phyloP scores from a whole-genome alignment of 768 basidiomycete genomes.

The Cystobasidium ongulense region DNA sequence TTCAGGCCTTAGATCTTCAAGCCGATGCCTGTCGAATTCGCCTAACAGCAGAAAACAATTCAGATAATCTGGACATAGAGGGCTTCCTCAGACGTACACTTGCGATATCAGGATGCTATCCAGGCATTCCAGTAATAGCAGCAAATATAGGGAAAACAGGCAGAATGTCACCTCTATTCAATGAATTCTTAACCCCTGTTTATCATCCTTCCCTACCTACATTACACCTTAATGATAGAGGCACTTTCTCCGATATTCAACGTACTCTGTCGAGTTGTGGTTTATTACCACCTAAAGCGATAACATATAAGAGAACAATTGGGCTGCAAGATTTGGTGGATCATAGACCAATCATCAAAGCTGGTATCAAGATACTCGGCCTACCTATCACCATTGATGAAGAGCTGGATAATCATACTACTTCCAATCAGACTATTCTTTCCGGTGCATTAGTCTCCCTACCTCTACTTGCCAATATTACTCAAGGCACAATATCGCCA shows the following conservation, averaged over 20 bases:
- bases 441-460: constrained; percentile 9
- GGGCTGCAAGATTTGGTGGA: neutral
- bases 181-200: constrained; percentile 75
- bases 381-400: constrained; percentile 35
- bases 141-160: constrained; percentile 84
- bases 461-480: neutral
- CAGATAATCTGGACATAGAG: neutral
- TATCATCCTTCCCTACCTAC: constrained; percentile 76
- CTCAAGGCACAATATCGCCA: constrained; percentile 30
- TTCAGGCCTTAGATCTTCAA: constrained; percentile 57
- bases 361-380: constrained; percentile 32
- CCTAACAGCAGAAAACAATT: neutral
- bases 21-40: constrained; percentile 48
- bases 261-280: constrained; percentile 70
- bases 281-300: constrained; percentile 34
- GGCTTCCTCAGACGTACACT: neutral
- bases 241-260: constrained; percentile 79
- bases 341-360: neutral
- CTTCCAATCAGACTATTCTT: neutral
- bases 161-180: constrained; percentile 78
- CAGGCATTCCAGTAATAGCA: constrained; percentile 64
- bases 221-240: constrained; percentile 82
- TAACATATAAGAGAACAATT: neutral
- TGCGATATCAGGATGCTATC: constrained; percentile 43
- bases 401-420: neutral